Conservation (phyloP, 331 rosid species). For the Malus hybrid region DNA sequence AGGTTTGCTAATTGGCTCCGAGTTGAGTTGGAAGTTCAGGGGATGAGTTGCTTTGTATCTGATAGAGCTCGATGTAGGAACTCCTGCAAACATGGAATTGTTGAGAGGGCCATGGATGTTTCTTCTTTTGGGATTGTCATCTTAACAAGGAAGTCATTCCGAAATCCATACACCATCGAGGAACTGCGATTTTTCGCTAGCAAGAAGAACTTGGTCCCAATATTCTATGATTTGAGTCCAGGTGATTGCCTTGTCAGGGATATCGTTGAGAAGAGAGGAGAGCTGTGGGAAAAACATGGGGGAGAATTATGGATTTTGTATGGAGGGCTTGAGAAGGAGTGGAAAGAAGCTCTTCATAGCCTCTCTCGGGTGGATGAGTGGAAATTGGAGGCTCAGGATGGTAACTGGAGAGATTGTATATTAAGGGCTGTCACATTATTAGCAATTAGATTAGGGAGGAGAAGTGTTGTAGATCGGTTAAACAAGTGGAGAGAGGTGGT, state of each 20-base stretch:
- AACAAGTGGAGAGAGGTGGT: slow-evolving; percentile 69
- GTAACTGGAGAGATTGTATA: slow-evolving; percentile 89
- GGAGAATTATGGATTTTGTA: slow-evolving; percentile 74
- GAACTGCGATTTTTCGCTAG: slow-evolving; percentile 62
- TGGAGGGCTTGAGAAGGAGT: slow-evolving; percentile 79
- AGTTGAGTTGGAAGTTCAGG: slow-evolving; percentile 80
- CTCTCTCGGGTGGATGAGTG: slow-evolving; percentile 71
- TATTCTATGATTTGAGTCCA: slow-evolving; percentile 73
- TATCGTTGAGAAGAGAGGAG: slow-evolving; percentile 86
- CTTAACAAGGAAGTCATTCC: slow-evolving; percentile 73
- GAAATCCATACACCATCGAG: slow-evolving; percentile 71
- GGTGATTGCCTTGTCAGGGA: slow-evolving; percentile 82
- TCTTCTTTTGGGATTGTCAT: slow-evolving; percentile 77
- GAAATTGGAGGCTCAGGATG: slow-evolving; percentile 82
- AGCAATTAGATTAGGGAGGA: slow-evolving; percentile 68
- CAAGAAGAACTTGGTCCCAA: slow-evolving; percentile 79
- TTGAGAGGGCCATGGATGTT: slow-evolving; percentile 80
- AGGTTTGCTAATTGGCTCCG: slow-evolving; percentile 76
- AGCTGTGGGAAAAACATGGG: slow-evolving; percentile 80
- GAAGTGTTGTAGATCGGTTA: slow-evolving; percentile 71
- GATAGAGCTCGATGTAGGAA: slow-evolving; percentile 67
- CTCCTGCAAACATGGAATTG: slow-evolving; percentile 51
- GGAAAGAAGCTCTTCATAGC: slow-evolving; percentile 74
- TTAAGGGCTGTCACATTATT: slow-evolving; percentile 51
- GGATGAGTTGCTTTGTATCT: slow-evolving; percentile 73